These are phyloP conservation scores for Wickerhamomyces sp. DNA, from an alignment of 1,139 yeast genomes.

Conservation along the genomic window DNA sequence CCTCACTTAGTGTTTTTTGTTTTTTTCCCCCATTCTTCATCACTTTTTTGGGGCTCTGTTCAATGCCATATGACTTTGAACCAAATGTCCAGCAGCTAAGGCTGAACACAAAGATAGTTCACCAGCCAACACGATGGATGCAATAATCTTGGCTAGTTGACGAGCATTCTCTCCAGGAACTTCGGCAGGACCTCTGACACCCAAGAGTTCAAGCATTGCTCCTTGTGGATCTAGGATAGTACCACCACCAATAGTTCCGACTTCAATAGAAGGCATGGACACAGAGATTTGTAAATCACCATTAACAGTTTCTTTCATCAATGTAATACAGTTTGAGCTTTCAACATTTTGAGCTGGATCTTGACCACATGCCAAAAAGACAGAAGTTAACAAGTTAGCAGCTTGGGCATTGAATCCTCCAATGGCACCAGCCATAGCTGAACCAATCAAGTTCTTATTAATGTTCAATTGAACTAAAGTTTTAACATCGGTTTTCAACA, in stretches of 20 bases:
- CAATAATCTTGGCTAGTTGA: slow-evolving; percentile 91
- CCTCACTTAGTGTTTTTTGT: not conserved
- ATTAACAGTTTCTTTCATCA: slow-evolving; percentile 71
- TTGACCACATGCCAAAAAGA: slow-evolving; percentile 92
- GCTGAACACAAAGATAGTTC: slow-evolving; percentile 93
- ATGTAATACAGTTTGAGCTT: slow-evolving; percentile 93
- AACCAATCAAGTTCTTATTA: slow-evolving; percentile 86
- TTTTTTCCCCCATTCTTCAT: not conserved
- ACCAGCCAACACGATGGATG: slow-evolving; percentile 93
- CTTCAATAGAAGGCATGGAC: slow-evolving; percentile 98
- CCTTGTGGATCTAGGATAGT: slow-evolving; percentile 96
- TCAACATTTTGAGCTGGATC: slow-evolving; percentile 99
- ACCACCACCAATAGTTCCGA: slow-evolving; percentile 99
- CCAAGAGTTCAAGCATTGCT: slow-evolving; percentile 90
- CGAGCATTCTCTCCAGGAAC: slow-evolving; percentile 94
- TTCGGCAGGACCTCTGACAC: slow-evolving; percentile 93
- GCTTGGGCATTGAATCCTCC: slow-evolving; percentile 99
- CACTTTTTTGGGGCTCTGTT: slow-evolving; percentile 50
- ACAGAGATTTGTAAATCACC: slow-evolving; percentile 90
- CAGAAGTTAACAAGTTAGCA: slow-evolving; percentile 91
- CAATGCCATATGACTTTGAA: slow-evolving; percentile 95
- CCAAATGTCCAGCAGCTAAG: slow-evolving; percentile 97
- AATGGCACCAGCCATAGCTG: slow-evolving; percentile 97
- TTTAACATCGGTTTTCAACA: slow-evolving; percentile 86
- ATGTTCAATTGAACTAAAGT: slow-evolving; percentile 88